Percentiles rank a stretch among this genome's conserved stretches.
Conservation (phyloP, 2,329 filamentous ascomycete species). For the Amphichorda felina region DNA sequence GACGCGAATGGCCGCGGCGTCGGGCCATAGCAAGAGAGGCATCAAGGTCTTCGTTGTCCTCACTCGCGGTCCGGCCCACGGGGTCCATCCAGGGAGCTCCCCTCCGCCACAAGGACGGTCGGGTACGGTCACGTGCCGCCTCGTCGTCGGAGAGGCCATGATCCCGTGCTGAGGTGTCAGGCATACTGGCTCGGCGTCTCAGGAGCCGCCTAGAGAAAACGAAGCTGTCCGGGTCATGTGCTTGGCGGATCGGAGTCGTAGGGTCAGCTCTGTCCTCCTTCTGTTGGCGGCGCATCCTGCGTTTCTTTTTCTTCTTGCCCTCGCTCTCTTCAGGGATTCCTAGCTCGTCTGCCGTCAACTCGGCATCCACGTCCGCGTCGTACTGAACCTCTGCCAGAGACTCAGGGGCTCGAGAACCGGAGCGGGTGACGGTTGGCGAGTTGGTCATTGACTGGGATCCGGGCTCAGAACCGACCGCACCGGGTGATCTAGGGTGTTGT, state of each 20-base stretch:
- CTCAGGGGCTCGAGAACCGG: conserved; percentile 34
- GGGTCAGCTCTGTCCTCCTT: conserved; percentile 51
- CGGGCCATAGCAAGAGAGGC: conserved; percentile 32
- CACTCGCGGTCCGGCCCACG: conserved; percentile 32
- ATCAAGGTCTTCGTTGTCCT: conserved; percentile 40
- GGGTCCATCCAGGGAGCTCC: conserved; percentile 47
- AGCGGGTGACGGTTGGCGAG: conserved; percentile 34
- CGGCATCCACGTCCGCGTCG: conserved; percentile 55
- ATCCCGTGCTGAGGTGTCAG: conserved; percentile 39
- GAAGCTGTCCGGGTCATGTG: conserved; percentile 26
- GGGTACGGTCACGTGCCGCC: conserved; percentile 53
- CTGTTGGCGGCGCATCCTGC: conserved; percentile 46
- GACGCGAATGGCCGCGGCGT: conserved; percentile 50
- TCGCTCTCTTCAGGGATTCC: conserved; percentile 22
- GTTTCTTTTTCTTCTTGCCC: conserved; percentile 47
- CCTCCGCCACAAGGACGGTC: conserved; percentile 38
- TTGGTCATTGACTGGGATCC: conserved; percentile 27
- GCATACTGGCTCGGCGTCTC: conserved; percentile 53
- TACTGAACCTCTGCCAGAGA: conserved; percentile 38
- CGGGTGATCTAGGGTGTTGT: conserved; percentile 31
- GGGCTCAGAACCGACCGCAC: conserved; percentile 16
- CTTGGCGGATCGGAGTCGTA: conserved; percentile 42
- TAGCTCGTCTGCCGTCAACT: conserved; percentile 78
- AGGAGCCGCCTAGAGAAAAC: conserved; percentile 36
- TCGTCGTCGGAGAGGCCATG: conserved; percentile 60